Conservation (phyloP, 768 basidiomycete genomes). For the Pleurotus salmoneostramineus region DNA sequence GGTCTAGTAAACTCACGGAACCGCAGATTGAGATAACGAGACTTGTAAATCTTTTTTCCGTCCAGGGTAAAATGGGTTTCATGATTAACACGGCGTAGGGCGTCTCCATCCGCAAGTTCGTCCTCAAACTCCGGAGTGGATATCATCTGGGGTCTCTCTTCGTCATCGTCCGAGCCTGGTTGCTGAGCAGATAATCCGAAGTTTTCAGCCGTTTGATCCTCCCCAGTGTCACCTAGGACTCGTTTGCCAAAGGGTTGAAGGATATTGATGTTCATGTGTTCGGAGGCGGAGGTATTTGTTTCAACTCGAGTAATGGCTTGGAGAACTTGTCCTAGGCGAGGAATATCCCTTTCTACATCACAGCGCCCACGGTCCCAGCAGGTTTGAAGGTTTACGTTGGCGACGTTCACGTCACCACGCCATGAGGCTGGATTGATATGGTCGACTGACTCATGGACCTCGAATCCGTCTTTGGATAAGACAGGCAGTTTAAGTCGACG, state of each 20-base stretch:
- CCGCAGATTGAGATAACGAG: background rate
- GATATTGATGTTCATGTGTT: conserved; percentile 4
- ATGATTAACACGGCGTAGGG: background rate
- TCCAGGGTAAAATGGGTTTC: background rate
- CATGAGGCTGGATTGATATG: conserved; percentile 33
- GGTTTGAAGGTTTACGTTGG: conserved; percentile 20
- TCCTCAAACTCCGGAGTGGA: conserved; percentile 7
- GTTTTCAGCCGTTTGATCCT: too few relatives aligned
- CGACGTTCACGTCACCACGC: conserved; percentile 24
- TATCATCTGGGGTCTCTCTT: background rate
- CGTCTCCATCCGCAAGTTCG: conserved; percentile 1
- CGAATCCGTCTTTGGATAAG: conserved; percentile 17
- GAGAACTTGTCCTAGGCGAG: background rate
- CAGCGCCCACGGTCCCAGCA: conserved; percentile 24
- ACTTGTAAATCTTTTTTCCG: conserved; percentile 9
- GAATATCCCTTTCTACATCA: conserved; percentile 13
- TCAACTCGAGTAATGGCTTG: background rate
- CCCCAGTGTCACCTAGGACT: conserved; percentile 1
- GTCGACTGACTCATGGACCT: conserved; percentile 20
- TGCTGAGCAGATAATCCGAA: too few relatives aligned
- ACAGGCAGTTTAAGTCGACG: conserved; percentile 26
- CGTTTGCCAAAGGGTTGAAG: conserved; percentile 12
- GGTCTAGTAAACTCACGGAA: conserved; percentile 1
- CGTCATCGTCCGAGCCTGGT: background rate
- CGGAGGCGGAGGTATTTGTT: too few relatives aligned